Percentiles rank a stretch among this genome's conserved stretches.
phyloP scores from a whole-genome alignment of 1,284 basidiomycete genomes.

The Puccinia polysora region DNA sequence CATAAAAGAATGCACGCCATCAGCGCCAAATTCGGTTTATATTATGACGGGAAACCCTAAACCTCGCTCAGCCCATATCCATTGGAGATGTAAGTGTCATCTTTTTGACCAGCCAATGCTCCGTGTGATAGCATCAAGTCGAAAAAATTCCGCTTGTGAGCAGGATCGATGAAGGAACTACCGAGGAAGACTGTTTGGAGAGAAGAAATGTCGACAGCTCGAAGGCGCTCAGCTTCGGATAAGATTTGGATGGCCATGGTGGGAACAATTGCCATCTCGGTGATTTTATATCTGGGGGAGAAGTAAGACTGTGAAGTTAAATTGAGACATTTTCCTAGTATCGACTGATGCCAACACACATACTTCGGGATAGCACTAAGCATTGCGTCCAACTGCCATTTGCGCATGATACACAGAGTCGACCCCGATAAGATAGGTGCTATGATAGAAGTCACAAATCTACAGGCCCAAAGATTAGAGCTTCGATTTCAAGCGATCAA shows the following conservation, averaged over 20 bases:
- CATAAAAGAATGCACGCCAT: background rate
- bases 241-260: slow-evolving; percentile 29
- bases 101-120: slow-evolving; percentile 9
- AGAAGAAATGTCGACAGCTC: slow-evolving; percentile 16
- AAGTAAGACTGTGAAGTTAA: background rate
- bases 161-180: background rate
- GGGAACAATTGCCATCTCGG: slow-evolving; percentile 5
- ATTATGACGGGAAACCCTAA: background rate
- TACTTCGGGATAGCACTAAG: slow-evolving; percentile 21
- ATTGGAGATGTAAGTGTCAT: slow-evolving; percentile 9
- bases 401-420: slow-evolving; percentile 11
- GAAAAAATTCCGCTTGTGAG: slow-evolving; percentile 13
- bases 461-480: background rate
- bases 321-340: background rate
- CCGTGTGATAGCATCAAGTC: background rate
- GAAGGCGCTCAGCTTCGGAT: slow-evolving; percentile 3
- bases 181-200: slow-evolving; percentile 7
- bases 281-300: slow-evolving; percentile 17
- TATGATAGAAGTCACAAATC: slow-evolving; percentile 8
- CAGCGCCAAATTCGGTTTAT: background rate
- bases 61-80: slow-evolving; percentile 39
- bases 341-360: background rate
- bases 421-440: background rate
- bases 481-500: background rate
- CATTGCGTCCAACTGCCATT: slow-evolving; percentile 2